phyloP scores from a whole-genome alignment of 2,329 filamentous ascomycete genomes.

The Amphichorda felina region DNA sequence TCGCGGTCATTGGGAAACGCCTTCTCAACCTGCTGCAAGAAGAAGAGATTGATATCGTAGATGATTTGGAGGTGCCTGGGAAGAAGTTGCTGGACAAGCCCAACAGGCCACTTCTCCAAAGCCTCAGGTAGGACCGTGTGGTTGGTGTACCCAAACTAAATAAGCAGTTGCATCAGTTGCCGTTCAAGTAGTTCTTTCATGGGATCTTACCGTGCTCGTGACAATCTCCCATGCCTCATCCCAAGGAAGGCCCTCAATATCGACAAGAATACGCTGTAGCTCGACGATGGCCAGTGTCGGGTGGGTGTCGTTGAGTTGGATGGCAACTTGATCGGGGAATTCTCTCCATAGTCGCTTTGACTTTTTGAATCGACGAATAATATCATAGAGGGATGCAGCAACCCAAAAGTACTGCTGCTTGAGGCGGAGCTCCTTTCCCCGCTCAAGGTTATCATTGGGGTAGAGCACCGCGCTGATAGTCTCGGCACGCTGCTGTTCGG shows the following conservation, averaged over 20 bases:
- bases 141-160: conserved; percentile 87
- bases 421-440: conserved; percentile 90
- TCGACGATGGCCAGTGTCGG: conserved; percentile 94
- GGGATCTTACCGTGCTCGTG: conserved; percentile 45
- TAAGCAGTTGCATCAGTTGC: no score
- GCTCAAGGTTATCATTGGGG: conserved; percentile 92
- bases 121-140: conserved; percentile 96
- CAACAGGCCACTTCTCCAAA: conserved; percentile 96
- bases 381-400: conserved; percentile 89
- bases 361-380: conserved; percentile 97
- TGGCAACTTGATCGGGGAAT: conserved; percentile 90
- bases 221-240: conserved; percentile 83
- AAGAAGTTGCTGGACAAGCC: conserved; percentile 80
- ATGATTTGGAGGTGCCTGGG: conserved; percentile 95
- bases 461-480: conserved; percentile 97
- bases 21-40: conserved; percentile 84
- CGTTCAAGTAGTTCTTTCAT: no score
- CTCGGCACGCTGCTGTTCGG: conserved; percentile 97
- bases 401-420: conserved; percentile 99
- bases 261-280: conserved; percentile 82
- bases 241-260: conserved; percentile 87
- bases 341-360: conserved; percentile 80
- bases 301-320: conserved; percentile 97
- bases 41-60: conserved; percentile 93
- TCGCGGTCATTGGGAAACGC: conserved; percentile 84